phyloP scores from a whole-genome alignment of 768 basidiomycete species.

The Boletus reticulatus region DNA sequence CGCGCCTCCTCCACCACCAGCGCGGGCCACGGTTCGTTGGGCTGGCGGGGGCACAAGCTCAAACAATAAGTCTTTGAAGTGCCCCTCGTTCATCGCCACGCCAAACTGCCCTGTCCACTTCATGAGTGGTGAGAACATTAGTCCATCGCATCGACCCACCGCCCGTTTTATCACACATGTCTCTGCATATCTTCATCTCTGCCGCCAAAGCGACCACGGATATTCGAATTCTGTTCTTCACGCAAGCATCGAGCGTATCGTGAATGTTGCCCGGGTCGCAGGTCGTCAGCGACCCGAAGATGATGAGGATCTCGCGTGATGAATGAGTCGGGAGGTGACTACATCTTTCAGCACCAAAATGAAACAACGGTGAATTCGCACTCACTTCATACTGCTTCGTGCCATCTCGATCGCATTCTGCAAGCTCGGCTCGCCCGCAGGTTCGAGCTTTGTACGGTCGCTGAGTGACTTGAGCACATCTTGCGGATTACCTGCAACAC shows the following conservation, averaged over 20 bases:
- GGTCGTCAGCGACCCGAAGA: constrained; percentile 94
- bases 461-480: constrained; percentile 87
- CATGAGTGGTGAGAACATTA: constrained; percentile 9
- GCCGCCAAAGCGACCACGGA: constrained; percentile 93
- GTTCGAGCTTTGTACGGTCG: constrained; percentile 86
- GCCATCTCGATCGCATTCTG: constrained; percentile 99
- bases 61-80: constrained; percentile 94
- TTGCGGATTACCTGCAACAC: constrained; percentile 80
- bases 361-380: neutral
- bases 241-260: constrained; percentile 84
- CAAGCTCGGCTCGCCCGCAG: constrained; percentile 89
- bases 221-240: constrained; percentile 83
- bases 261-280: constrained; percentile 98
- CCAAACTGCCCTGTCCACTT: constrained; percentile 71
- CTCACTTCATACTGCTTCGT: constrained; percentile 84
- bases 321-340: constrained; percentile 98
- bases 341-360: constrained; percentile 6
- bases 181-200: constrained; percentile 97
- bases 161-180: constrained; percentile 87
- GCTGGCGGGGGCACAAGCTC: constrained; percentile 95
- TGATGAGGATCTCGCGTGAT: constrained; percentile 90
- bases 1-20: constrained; percentile 39
- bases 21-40: constrained; percentile 54
- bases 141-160: constrained; percentile 44
- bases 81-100: constrained; percentile 97